Conservation (phyloP, 2,329 filamentous ascomycete species). For the Fusarium setosum region DNA sequence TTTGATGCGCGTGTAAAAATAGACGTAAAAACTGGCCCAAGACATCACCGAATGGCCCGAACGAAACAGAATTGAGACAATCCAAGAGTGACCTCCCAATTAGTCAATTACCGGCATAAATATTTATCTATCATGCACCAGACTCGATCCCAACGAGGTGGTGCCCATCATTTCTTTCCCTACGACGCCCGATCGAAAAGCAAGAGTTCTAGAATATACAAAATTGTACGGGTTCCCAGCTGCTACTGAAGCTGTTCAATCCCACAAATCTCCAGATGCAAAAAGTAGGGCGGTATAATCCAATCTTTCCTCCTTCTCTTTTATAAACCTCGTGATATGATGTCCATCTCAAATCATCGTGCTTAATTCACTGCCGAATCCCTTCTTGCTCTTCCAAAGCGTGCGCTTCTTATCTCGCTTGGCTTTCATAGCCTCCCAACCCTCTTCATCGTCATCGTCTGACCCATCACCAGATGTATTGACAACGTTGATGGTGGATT, state of each 20-base stretch:
- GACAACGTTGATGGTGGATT: constrained; percentile 52
- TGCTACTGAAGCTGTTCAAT: constrained; percentile 33
- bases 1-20: constrained; percentile 2
- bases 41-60: constrained; percentile 11
- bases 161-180: constrained; percentile 42
- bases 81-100: constrained; percentile 36
- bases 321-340: constrained; percentile 31
- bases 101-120: constrained; percentile 46
- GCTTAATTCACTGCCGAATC: constrained; percentile 59
- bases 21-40: background rate
- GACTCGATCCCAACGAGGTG: constrained; percentile 38
- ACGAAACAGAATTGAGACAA: constrained; percentile 5
- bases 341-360: constrained; percentile 54
- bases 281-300: constrained; percentile 40
- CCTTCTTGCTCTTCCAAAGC: constrained; percentile 73
- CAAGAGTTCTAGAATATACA: constrained; percentile 45
- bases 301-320: constrained; percentile 42
- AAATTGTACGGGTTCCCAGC: constrained; percentile 34
- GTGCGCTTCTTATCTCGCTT: constrained; percentile 76
- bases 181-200: constrained; percentile 43
- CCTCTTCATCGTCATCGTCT: constrained; percentile 73
- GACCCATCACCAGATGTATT: constrained; percentile 54
- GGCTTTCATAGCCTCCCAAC: constrained; percentile 77
- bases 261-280: constrained; percentile 42
- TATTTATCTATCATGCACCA: constrained; percentile 47